phyloP scores from a whole-genome alignment of 768 basidiomycete genomes.

The Phylloporus sp. region DNA sequence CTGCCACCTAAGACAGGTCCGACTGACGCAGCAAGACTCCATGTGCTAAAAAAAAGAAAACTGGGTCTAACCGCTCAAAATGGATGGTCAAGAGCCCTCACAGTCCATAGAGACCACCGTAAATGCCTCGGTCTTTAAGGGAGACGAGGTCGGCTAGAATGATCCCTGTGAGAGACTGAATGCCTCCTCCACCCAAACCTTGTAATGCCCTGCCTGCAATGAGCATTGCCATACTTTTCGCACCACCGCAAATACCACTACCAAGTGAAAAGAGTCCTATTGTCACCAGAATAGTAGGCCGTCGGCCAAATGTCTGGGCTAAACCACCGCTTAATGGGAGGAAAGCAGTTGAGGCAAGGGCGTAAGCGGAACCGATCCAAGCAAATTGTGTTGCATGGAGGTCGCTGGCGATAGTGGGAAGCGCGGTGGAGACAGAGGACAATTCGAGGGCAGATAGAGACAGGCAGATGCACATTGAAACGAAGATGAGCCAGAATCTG shows the following conservation, averaged over 20 bases:
- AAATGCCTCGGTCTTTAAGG: conserved; percentile 38
- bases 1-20: conserved; percentile 37
- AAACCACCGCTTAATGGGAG: conserved; percentile 34
- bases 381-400: conserved; percentile 26
- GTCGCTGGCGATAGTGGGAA: conserved; percentile 32
- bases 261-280: conserved; percentile 32
- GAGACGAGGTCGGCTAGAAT: conserved; percentile 41
- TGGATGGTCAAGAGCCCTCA: not conserved
- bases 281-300: conserved; percentile 19
- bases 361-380: conserved; percentile 37
- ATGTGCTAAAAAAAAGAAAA: too few species aligned
- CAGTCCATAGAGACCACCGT: conserved; percentile 26
- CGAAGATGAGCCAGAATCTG: conserved; percentile 27
- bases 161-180: conserved; percentile 35
- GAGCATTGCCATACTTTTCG: conserved; percentile 17
- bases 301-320: conserved; percentile 30
- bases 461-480: conserved; percentile 20
- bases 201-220: conserved; percentile 28
- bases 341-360: conserved; percentile 34
- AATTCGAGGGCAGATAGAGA: conserved; percentile 28
- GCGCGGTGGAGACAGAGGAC: conserved; percentile 27
- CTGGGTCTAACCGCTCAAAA: too few species aligned
- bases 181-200: conserved; percentile 36
- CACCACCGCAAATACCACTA: conserved; percentile 33
- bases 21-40: conserved; percentile 31